Percentiles rank a stretch among this genome's conserved stretches.
Evolutionary conservation across 306 rosid species (phyloP).

Genomic region (Rosa persica): DNA sequence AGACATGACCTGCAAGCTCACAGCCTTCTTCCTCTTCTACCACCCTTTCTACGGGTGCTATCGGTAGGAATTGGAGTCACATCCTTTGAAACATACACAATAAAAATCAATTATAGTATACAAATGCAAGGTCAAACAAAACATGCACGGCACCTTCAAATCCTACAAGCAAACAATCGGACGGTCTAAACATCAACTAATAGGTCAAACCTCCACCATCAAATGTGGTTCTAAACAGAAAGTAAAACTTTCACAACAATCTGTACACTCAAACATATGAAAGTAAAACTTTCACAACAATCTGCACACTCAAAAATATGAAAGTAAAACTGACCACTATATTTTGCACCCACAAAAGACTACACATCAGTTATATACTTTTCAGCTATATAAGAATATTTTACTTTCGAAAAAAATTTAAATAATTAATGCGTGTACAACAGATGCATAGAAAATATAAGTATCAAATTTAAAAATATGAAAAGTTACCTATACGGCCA

Average conservation of each 20-base stretch:
- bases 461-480: background rate
- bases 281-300: too few species aligned
- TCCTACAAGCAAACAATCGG: background rate
- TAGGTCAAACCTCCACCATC: too few species aligned
- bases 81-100: constrained; percentile 56
- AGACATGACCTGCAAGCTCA: constrained; percentile 32
- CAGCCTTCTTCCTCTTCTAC: constrained; percentile 82
- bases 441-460: background rate
- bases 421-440: too few species aligned
- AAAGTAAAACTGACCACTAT: too few species aligned
- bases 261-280: too few species aligned
- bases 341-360: too few species aligned
- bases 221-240: too few species aligned
- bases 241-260: too few species aligned
- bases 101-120: background rate
- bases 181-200: background rate
- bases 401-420: too few species aligned
- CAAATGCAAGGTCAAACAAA: background rate
- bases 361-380: background rate
- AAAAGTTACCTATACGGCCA: constrained; percentile 70
- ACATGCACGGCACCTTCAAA: background rate
- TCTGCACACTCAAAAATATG: too few species aligned
- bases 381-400: background rate
- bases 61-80: constrained; percentile 80
- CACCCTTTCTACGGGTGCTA: constrained; percentile 86